Base-by-base conservation (phyloP, 2,329 filamentous ascomycete species). In the Pseudopyrenochaeta lycopersici region DNA sequence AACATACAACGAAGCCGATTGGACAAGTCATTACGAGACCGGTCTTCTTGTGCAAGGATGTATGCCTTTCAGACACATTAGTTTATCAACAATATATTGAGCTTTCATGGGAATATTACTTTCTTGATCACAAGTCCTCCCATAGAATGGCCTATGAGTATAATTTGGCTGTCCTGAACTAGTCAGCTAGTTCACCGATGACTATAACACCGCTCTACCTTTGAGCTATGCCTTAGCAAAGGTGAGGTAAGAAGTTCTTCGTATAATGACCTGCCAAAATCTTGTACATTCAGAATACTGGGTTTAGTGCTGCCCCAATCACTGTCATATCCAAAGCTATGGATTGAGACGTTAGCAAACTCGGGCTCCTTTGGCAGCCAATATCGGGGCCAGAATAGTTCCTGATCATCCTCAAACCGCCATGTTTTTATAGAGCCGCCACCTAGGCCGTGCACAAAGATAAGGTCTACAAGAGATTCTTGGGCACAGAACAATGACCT, bases 91-190 rank as follows among this genome's bases (percentile, higher is more conserved):
- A n/a, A n/a, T n/a, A n/a, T n/a, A n/a, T n/a, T n/a, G n/a, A n/a
- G n/a, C n/a, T n/a, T n/a, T n/a, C n/a, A n/a, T n/a, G n/a, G 15
- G 14, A 14, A 9, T 9, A 21, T 49, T 14, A 27, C 23, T 31
- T 52, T 52, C 23, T 43, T 43, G 14, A 45, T 35, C 6, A 46
- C 42, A n/a, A 52, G 20, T 3, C 49, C 49, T 3, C 49, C 49
- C 43, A 52, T 47, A n/a, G 21, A 32, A 41, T 52, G 49, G 5
- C 49, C 49, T 12, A 52, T 29, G 12, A 52, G 38, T 40, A 52
- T 43, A 9, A 52, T 52, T 15, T 42, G 49, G 12, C 6, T 40
- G n/a, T 40, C 15, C 38, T 41, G n/a, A n/a, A 6, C 33, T 12
- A 12, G n/a, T 46, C 18, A 46, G 17, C n/a, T n/a, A n/a, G n/a